A percentile compares a stretch with the other conserved stretches of the same genome.
Conservation (phyloP, 768 basidiomycete species). For the Podaxis sp. region DNA sequence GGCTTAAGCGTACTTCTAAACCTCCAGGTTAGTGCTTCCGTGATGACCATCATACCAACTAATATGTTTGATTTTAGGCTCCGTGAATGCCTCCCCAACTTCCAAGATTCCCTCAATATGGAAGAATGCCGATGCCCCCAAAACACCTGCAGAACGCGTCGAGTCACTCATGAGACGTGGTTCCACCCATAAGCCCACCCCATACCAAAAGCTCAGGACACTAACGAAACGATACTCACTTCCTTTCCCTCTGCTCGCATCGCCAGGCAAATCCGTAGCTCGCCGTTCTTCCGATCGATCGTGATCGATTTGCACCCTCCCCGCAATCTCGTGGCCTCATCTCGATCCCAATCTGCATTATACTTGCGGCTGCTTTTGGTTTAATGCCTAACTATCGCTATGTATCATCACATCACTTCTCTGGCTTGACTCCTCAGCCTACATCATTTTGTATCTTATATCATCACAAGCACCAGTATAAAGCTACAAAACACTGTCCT, state of each 20-base stretch:
- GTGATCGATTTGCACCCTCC: background rate
- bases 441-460: background rate
- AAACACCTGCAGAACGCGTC: constrained; percentile 30
- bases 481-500: too few species aligned
- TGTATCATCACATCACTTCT: background rate
- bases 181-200: constrained; percentile 24
- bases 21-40: background rate
- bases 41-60: background rate
- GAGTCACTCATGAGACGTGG: constrained; percentile 26
- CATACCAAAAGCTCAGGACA: constrained; percentile 39
- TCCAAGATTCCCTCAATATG: constrained; percentile 46
- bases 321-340: background rate
- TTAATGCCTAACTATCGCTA: background rate
- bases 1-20: background rate
- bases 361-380: background rate
- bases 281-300: constrained; percentile 8
- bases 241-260: constrained; percentile 39
- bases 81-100: background rate
- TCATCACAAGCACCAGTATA: background rate
- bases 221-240: constrained; percentile 51
- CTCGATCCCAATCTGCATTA: background rate
- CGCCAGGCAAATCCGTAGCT: constrained; percentile 14
- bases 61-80: background rate
- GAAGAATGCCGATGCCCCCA: constrained; percentile 42
- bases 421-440: background rate